Base-by-base conservation (phyloP, 257 asterid genomes). In the Solanum paucissectum region DNA sequence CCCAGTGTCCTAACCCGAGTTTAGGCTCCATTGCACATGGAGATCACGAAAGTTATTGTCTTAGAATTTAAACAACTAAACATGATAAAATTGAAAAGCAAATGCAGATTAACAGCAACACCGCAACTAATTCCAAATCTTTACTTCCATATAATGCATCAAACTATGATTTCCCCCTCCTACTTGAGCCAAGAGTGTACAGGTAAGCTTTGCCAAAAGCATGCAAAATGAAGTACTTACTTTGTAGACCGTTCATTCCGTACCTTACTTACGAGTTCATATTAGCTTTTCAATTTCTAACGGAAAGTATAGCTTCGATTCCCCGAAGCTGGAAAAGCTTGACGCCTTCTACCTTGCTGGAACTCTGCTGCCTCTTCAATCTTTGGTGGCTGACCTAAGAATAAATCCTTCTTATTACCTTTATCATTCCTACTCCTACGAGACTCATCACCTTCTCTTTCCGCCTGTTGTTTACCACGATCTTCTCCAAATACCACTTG, bases 281-380 rank as follows among this genome's bases (percentile, higher is more conserved):
- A 49, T 5, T 3, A 33, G 29, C 18, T 49, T 82, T 82, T 82
- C 69, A 82, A 49, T 18, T 29, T 49, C 42, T 82, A 93, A 60
- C 95, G 98, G 64, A 94, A 97, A 87, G 94, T 95, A 25, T 97
- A 95, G 81, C 95, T 95, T 71, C 99, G 98, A 84, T 97, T 97
- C 33, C 99, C 99, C 5, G 99, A 93, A 8, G 98, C 94, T 5
- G 98, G 99, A 82, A 97, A 97, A 60, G 99, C 99, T 91, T 92
- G 98, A 9, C 99, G 98, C 69, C 99, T 92, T 92, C 92, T 91
- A 55, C 98, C 99, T 88, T 93, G 98, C 5, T 92, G 95, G 38
- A 90, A 83, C 71, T 92, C 95, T 3, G 83, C 36, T 2, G 86
- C 20, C 73, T 86, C 94, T 42, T 93, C 96, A 18, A 55, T 94